Base-by-base conservation (phyloP, 2,329 filamentous ascomycete species). In the Colletotrichum cereale region DNA sequence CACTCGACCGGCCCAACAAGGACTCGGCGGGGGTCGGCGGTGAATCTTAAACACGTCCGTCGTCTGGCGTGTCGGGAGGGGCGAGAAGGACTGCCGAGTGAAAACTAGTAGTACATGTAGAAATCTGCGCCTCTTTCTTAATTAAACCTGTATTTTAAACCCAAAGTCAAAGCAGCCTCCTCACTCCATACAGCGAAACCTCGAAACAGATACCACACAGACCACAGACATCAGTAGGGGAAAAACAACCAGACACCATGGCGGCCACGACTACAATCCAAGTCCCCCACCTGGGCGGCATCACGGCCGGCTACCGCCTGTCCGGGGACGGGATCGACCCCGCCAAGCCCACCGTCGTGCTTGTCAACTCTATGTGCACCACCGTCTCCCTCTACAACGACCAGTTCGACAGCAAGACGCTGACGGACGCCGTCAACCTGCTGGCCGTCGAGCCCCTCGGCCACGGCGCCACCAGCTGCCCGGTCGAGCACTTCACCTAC, bases 401-500 rank as follows among this genome's bases (percentile, higher is more conserved):
- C 6, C 84, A 88, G 76, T 84, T 87, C 70, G 74, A 75, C 36
- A 83, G 80, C 77, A 76, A 78, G 58, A 68, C 73, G 1, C 80
- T 88, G 29, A 83, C 82, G 0, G 75, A 78, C 36, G 79, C 79
- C 6, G 80, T 83, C 75, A 88, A 88, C 74, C 80, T 88, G 7
- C 77, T 88, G 7, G 86, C 86, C 53, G 82, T 88, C 67, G 86
- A 88, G 78, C 86, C 85, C 1, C 82, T 88, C 0, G 86, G 86
- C 67, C 86, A 88, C 74, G 86, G 86, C 72, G 78, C 82, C 21
- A 87, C 86, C 1, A 79, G 77, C 66, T 80, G 76, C 66, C 65
- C 77, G n/a, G 75, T 76, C 0, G 85, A 87, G 75, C 84, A 86
- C 70, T 88, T 86, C 75, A 88, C 85, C 2, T 88, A 87, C 79